Evolutionary conservation across 2,329 filamentous ascomycete genomes (phyloP).

Genomic region (Sphaerostilbella broomeana): DNA sequence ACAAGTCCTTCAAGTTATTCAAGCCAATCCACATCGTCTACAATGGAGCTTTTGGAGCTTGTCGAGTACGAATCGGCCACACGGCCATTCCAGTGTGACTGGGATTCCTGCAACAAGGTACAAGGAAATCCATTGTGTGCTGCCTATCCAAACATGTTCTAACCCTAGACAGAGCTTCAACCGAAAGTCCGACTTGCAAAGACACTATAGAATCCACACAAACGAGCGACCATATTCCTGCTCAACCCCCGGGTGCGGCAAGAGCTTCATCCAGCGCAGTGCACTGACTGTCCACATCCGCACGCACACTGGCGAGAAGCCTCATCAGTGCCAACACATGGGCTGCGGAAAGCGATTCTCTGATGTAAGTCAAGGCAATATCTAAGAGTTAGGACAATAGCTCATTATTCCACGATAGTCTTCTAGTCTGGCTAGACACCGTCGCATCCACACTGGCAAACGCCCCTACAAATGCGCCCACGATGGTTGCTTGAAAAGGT

Average conservation of each 20-base stretch:
- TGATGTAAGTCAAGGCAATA: constrained; percentile 47
- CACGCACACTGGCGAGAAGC: constrained; percentile 66
- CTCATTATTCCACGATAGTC: constrained; percentile 38
- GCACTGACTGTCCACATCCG: constrained; percentile 64
- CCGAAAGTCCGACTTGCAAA: constrained; percentile 63
- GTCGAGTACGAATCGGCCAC: constrained; percentile 57
- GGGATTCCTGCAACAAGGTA: constrained; percentile 57
- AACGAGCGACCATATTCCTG: constrained; percentile 64
- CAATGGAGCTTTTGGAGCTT: constrained; percentile 59
- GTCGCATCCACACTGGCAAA: constrained; percentile 60
- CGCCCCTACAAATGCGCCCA: constrained; percentile 59
- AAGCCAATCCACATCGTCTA: background rate
- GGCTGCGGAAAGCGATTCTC: constrained; percentile 65
- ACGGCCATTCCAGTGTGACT: constrained; percentile 59
- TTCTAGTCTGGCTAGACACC: constrained; percentile 58
- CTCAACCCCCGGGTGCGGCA: constrained; percentile 53
- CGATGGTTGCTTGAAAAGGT: constrained; percentile 57
- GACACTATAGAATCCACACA: constrained; percentile 66
- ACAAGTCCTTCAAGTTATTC: background rate
- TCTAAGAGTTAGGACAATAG: background rate
- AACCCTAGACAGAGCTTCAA: constrained; percentile 54
- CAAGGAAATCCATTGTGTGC: constrained; percentile 17
- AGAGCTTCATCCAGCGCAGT: constrained; percentile 66
- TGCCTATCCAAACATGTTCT: background rate
- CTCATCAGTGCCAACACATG: constrained; percentile 58